phyloP scores from a whole-genome alignment of 108 stramenopile genomes.

The Asterionellopsis glacialis region DNA sequence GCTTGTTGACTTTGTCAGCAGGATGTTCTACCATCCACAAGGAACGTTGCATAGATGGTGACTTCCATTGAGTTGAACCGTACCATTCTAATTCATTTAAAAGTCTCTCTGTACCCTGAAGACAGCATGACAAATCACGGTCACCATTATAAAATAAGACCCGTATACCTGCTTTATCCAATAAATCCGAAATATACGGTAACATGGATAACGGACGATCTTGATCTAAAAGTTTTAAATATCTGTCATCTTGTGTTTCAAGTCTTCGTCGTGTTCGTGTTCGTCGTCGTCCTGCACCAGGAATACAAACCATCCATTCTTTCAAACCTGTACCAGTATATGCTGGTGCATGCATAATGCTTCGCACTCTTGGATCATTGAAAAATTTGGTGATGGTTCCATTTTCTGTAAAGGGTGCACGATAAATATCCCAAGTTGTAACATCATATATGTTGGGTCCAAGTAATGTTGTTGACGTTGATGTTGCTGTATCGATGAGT shows the following conservation, averaged over 20 bases:
- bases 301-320: constrained; percentile 51
- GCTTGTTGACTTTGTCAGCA: neutral
- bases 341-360: constrained; percentile 46
- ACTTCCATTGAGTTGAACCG: constrained; percentile 43
- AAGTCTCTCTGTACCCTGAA: constrained; percentile 54
- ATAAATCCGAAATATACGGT: constrained; percentile 63
- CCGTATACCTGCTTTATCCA: constrained; percentile 60
- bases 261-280: constrained; percentile 1
- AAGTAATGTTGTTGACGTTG: no score
- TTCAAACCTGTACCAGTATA: constrained; percentile 7
- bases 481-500: no score
- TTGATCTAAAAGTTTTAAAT: constrained; percentile 40
- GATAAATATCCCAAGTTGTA: constrained; percentile 51
- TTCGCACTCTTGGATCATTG: constrained; percentile 50
- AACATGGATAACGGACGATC: constrained; percentile 53
- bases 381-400: constrained; percentile 27
- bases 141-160: constrained; percentile 74
- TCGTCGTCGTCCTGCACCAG: constrained; percentile 47
- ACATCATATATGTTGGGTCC: constrained; percentile 59
- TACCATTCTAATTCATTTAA: constrained; percentile 64
- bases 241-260: neutral
- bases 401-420: constrained; percentile 12
- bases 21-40: constrained; percentile 5
- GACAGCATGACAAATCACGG: constrained; percentile 50
- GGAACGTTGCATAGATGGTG: constrained; percentile 47